Evolutionary conservation across 352 stramenopile genomes (phyloP).

Genomic region (Globisporangium yorkense): DNA sequence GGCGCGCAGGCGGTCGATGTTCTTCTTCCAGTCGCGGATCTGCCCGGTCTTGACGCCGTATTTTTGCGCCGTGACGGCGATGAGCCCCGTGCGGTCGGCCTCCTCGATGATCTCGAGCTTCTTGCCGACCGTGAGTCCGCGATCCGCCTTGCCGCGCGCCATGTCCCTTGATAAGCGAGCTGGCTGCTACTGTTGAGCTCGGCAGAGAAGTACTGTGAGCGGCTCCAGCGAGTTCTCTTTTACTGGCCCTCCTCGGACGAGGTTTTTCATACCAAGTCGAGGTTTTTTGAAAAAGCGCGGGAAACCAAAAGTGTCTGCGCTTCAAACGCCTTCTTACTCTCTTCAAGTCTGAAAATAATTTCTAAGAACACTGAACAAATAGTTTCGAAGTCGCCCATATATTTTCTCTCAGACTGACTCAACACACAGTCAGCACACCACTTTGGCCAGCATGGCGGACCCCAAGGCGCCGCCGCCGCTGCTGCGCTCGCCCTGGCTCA

Average conservation of each 20-base stretch:
- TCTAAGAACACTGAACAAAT: background rate
- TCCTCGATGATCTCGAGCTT: slow-evolving; percentile 89
- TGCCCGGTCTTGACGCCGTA: slow-evolving; percentile 84
- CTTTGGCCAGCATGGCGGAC: slow-evolving; percentile 4
- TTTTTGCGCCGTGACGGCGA: slow-evolving; percentile 74
- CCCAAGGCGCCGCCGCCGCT: slow-evolving; percentile 12
- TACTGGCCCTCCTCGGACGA: slow-evolving; percentile 20
- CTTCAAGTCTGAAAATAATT: background rate
- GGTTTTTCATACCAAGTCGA: too few relatives aligned
- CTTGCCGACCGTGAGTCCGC: slow-evolving; percentile 78
- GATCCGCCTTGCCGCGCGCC: slow-evolving; percentile 77
- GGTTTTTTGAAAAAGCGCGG: too few relatives aligned
- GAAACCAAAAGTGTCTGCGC: too few relatives aligned
- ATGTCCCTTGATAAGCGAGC: slow-evolving; percentile 19
- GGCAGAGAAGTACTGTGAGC: slow-evolving; percentile 16
- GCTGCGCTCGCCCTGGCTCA: slow-evolving; percentile 52
- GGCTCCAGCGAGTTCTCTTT: slow-evolving; percentile 32
- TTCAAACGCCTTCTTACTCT: background rate
- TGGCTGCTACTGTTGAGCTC: slow-evolving; percentile 5
- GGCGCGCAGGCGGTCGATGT: slow-evolving; percentile 65
- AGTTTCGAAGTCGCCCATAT: background rate
- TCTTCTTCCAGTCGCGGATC: slow-evolving; percentile 87
- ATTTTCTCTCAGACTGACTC: background rate
- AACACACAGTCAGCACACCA: background rate
- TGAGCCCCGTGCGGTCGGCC: slow-evolving; percentile 71